Conservation (phyloP, 2,329 filamentous ascomycete genomes). For the Magnaporthiopsis rhizophila region DNA sequence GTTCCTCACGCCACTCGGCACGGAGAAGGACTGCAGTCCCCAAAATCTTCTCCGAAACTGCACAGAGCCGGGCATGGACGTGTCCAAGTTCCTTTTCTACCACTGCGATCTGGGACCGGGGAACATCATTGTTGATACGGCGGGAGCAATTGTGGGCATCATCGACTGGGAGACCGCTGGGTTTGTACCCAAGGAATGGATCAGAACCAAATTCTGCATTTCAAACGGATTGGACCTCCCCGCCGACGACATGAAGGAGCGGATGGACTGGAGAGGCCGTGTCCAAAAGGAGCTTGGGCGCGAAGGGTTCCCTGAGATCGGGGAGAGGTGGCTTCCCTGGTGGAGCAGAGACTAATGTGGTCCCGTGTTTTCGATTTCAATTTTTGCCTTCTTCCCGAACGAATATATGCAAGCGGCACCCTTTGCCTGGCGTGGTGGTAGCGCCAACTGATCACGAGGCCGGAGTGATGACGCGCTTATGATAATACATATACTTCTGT, state of each 20-base stretch:
- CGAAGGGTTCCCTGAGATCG: too few relatives aligned
- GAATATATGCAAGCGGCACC: too few relatives aligned
- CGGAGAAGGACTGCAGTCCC: neutral
- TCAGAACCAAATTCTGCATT: conserved; percentile 1
- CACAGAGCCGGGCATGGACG: neutral
- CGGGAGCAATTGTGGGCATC: neutral
- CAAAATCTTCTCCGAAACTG: neutral
- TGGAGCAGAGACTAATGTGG: too few relatives aligned
- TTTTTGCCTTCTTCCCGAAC: too few relatives aligned
- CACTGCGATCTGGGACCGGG: conserved; percentile 1
- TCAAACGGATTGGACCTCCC: conserved; percentile 2
- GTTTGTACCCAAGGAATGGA: conserved; percentile 2
- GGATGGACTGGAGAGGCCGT: too few relatives aligned
- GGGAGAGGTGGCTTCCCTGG: too few relatives aligned
- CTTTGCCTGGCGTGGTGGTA: too few relatives aligned
- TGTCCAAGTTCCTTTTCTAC: neutral
- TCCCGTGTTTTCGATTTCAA: too few relatives aligned
- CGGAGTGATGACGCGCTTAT: too few relatives aligned
- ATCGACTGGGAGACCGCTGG: conserved; percentile 4
- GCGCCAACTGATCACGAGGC: too few relatives aligned
- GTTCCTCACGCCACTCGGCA: neutral
- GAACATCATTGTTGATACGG: neutral
- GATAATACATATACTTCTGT: too few relatives aligned
- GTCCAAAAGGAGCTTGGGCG: too few relatives aligned
- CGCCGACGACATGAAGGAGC: neutral